These are phyloP conservation scores for Clavariopsis aquatica DNA, from an alignment of 495 filamentous ascomycete genomes.

Conservation along the genomic window DNA sequence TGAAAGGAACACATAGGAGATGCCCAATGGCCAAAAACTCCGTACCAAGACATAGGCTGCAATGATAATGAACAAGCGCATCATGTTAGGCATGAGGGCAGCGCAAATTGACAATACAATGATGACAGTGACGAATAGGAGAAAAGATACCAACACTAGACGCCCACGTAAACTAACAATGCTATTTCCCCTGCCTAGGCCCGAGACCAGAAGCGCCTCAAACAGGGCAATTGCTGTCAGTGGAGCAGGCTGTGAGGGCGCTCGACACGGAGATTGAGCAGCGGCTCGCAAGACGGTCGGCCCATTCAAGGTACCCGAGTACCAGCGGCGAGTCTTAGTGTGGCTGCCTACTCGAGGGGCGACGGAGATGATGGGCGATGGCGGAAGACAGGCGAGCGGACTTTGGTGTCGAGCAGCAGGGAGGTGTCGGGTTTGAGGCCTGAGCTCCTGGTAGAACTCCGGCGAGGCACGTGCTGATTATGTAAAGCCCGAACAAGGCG, in stretches of 20 bases:
- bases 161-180: neutral
- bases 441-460: neutral
- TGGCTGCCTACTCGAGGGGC: neutral
- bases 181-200: neutral
- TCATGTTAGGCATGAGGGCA: neutral
- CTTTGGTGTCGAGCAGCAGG: conserved; percentile 2
- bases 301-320: conserved; percentile 5
- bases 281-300: neutral
- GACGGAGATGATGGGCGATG: conserved; percentile 2
- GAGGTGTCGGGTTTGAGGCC: neutral
- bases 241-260: neutral
- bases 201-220: neutral
- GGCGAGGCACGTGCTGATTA: conserved; percentile 2
- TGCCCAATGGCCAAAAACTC: neutral
- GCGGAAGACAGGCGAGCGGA: conserved; percentile 7
- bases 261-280: conserved; percentile 8
- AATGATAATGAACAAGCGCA: neutral
- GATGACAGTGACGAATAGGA: neutral
- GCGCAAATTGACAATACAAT: neutral
- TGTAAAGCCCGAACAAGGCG: conserved; percentile 6
- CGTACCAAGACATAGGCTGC: conserved; percentile 2
- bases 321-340: neutral
- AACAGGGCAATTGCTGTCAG: neutral
- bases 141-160: neutral
- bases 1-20: conserved; percentile 18